Conservation (phyloP, 306 rosid genomes). For the Casuarina cunninghamiana region DNA sequence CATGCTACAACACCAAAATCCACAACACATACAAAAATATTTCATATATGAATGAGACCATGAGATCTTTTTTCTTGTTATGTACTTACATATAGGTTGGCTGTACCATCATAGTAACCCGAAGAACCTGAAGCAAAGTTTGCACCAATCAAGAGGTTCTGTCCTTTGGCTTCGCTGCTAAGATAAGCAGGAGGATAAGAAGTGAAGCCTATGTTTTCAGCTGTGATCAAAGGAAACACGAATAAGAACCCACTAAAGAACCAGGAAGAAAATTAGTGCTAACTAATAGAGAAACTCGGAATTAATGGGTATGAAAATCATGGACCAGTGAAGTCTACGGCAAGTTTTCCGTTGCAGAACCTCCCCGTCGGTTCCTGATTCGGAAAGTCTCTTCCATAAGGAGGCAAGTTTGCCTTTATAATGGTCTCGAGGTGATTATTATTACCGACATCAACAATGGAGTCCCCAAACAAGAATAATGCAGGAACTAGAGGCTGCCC, state of each 20-base stretch:
- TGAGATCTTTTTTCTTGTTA: background rate
- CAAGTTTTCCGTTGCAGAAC: slow-evolving; percentile 73
- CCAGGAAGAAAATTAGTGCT: background rate
- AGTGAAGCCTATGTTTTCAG: slow-evolving; percentile 41
- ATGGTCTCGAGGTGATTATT: slow-evolving; percentile 46
- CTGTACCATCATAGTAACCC: slow-evolving; percentile 56
- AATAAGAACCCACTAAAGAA: slow-evolving; percentile 2
- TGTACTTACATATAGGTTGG: slow-evolving; percentile 49
- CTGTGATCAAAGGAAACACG: slow-evolving; percentile 22
- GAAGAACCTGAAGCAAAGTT: slow-evolving; percentile 71
- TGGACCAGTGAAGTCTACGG: slow-evolving; percentile 58
- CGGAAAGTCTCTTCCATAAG: slow-evolving; percentile 72
- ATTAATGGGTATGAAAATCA: background rate
- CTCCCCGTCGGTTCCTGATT: slow-evolving; percentile 58
- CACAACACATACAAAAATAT: background rate
- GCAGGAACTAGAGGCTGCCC: slow-evolving; percentile 72
- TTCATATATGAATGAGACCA: background rate
- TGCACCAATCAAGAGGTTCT: slow-evolving; percentile 42
- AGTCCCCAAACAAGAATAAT: slow-evolving; percentile 74
- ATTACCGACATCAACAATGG: slow-evolving; percentile 66
- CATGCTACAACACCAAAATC: slow-evolving; percentile 40
- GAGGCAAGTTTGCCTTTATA: slow-evolving; percentile 58
- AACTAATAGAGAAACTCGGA: background rate
- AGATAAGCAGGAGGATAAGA: slow-evolving; percentile 46
- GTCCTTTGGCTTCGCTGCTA: slow-evolving; percentile 23